A percentile compares a stretch with the other conserved stretches of the same genome.
These are phyloP conservation scores for Jamesozyma jinghongensis DNA, from an alignment of 805 yeast species.

Conservation along the genomic window DNA sequence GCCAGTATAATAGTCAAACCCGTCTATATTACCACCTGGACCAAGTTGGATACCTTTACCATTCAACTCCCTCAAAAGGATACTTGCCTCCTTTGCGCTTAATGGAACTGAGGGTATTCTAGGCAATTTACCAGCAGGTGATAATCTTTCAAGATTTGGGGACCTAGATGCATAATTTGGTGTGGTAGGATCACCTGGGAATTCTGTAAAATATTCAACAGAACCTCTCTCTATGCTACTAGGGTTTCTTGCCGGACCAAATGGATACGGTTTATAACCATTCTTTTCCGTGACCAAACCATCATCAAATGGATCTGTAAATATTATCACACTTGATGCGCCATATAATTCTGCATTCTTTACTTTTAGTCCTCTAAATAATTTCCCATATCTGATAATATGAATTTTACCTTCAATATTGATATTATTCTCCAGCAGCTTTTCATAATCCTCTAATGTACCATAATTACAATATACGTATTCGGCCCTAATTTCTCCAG, in stretches of 20 bases:
- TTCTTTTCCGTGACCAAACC: conserved; percentile 43
- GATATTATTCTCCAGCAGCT: conserved; percentile 33
- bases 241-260: conserved; percentile 59
- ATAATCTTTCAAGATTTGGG: conserved; percentile 31
- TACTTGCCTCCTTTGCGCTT: conserved; percentile 36
- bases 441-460: conserved; percentile 42
- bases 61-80: conserved; percentile 33
- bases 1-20: conserved; percentile 39
- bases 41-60: conserved; percentile 32
- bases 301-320: conserved; percentile 41
- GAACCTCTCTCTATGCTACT: conserved; percentile 54
- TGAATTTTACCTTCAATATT: conserved; percentile 48
- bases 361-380: conserved; percentile 49
- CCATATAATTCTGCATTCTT: conserved; percentile 54
- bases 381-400: conserved; percentile 42
- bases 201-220: conserved; percentile 45
- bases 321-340: conserved; percentile 50
- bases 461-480: conserved; percentile 59
- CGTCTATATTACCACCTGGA: conserved; percentile 35
- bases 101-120: conserved; percentile 47
- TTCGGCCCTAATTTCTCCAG: conserved; percentile 48
- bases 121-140: conserved; percentile 39
- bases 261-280: conserved; percentile 50
- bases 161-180: conserved; percentile 56
- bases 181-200: conserved; percentile 73